Evolutionary conservation across 2,329 filamentous ascomycete species (phyloP), one percentile per base, ranked within the genome.

Genomic region (Pseudohalonectria lignicola): DNA sequence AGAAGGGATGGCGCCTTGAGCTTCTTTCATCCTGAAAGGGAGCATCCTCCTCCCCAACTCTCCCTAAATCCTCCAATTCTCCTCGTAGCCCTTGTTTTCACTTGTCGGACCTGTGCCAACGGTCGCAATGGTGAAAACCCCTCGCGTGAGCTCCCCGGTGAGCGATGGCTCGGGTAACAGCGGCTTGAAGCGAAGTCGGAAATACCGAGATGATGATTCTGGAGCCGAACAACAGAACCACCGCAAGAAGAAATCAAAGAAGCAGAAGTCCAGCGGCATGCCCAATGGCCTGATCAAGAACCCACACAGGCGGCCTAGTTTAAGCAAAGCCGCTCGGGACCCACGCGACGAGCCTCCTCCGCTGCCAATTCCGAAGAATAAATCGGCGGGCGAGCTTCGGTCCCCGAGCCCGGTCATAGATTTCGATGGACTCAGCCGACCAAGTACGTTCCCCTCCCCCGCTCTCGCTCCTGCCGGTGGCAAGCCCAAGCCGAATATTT

Each of bases 291-390:
- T 38, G 31, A 18, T 29, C 33, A 39, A 41, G 16, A 16, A 34
- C 28, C 19, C 36, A 2, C 36, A 32, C 9, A 31, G 36, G 28
- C 30, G 36, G 19, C 19, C 31, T 8, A 78, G 72, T 53, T 50
- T 77, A 40, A 72, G 69, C 60, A 76, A 76, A 47, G 71, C 74
- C 4, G 73, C 74, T n/a, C 63, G 74, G 42, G 75, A 79, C 49
- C 71, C 72, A 13, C 62, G 71, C 41, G 74, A 79, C 49, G 65
- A 73, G 47, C 66, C 67, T 2, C 20, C 33, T 5, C 33, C 19
- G n/a, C 31, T 17, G 12, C 41, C 38, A 7, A 39, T 40, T 12
- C 16, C 21, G 19, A 26, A 38, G n/a, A 31, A 26, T 7, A 26
- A n/a, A n/a, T n/a, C 25, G 25, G 26, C 21, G 12, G 35, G 19